These are phyloP conservation scores for Aureobasidium sp. DNA, from an alignment of 2,329 filamentous ascomycete species.

Conservation along the genomic window DNA sequence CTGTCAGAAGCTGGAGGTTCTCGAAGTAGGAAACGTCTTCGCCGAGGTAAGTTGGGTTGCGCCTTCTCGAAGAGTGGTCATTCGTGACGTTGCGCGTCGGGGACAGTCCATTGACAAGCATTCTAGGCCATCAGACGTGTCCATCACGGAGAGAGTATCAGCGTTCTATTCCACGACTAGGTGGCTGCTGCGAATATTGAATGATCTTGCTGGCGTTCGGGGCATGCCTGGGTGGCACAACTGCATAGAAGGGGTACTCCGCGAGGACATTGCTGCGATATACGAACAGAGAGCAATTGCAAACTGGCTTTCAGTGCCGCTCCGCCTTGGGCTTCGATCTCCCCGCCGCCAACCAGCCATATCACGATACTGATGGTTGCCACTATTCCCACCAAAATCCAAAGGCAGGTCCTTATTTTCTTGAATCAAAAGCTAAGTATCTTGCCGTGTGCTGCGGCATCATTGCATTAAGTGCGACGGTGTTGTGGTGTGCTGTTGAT, in stretches of 20 bases:
- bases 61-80: slow-evolving; percentile 1
- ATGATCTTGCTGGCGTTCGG: slow-evolving; percentile 3
- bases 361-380: not conserved
- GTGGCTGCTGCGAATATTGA: not conserved
- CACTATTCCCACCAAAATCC: not conserved
- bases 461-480: not conserved
- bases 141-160: slow-evolving; percentile 96
- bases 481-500: not conserved
- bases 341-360: not conserved
- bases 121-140: slow-evolving; percentile 76
- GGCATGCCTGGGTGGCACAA: not conserved
- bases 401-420: not conserved
- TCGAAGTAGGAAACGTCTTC: slow-evolving; percentile 84
- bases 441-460: not conserved
- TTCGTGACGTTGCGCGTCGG: not conserved
- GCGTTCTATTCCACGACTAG: slow-evolving; percentile 69
- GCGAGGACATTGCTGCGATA: slow-evolving; percentile 9
- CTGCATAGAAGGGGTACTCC: slow-evolving; percentile 3
- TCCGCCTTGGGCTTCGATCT: not conserved
- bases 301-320: not conserved
- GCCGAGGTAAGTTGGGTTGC: slow-evolving; percentile 58
- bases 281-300: slow-evolving; percentile 12
- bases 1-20: slow-evolving; percentile 83
- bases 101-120: slow-evolving; percentile 15
- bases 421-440: not conserved